Base-by-base conservation (phyloP, 2,329 filamentous ascomycete species). In the Fusarium subglutinans region DNA sequence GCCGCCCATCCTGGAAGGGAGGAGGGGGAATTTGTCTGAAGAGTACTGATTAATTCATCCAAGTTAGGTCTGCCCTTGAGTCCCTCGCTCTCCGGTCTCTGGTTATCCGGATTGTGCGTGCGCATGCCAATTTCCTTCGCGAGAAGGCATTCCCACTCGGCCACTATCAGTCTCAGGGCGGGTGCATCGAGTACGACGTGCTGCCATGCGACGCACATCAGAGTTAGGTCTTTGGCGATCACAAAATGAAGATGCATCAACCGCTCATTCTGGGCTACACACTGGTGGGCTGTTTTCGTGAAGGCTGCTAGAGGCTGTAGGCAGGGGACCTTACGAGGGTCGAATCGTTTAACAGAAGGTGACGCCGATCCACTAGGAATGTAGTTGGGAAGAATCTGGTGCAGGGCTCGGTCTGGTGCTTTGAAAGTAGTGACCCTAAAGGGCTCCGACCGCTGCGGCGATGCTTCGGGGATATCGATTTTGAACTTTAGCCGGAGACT, bases 81-180 rank as follows among this genome's bases (percentile, higher is more conserved):
- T 22, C 4, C 14, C 0, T 48, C 26, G 0, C 8, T 3, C 10
- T 22, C 20, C 8, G 5, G 2, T 4, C 24, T 3, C 9, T 9
- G 12, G 1, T 6, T 10, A 20, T 26, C 5, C 8, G 0, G 6
- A 12, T 12, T 13, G 7, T 30, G 20, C 14, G 45, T 8, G 8
- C 6, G 24, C 9, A 8, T 8, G 26, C 4, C 2, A 12, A 2
- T 4, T 0, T 17, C 20, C 2, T 22, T 30, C 3, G 45, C 13
- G 6, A 48, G 45, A 48, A 12, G 13, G 20, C 14, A 1, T 48
- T 48, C 45, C 45, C 26, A 48, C 20, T 48, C 45, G 2, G 14
- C 26, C 17, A 48, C 45, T 22, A 48, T 48, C 6, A 48, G 14
- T 30, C 11, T 30, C 6, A 48, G 10, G 6, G 45, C 45, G 14